phyloP scores from a whole-genome alignment of 441 rosid species.

The Pelargonium fulgidum region DNA sequence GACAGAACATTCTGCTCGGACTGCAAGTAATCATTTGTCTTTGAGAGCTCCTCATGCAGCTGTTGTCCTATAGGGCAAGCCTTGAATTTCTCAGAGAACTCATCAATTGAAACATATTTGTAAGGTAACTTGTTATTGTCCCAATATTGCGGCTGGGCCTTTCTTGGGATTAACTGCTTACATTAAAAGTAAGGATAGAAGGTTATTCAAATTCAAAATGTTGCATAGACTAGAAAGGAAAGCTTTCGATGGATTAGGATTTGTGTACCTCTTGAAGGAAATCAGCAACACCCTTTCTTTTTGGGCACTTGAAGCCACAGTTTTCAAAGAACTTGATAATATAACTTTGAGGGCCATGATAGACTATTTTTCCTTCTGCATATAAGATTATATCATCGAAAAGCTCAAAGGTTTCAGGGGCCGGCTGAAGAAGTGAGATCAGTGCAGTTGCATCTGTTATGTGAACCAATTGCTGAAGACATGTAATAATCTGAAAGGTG shows the following conservation, averaged over 20 bases:
- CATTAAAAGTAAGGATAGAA: constrained; percentile 6
- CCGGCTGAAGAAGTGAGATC: constrained; percentile 41
- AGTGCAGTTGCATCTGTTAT: constrained; percentile 31
- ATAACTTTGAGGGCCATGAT: constrained; percentile 31
- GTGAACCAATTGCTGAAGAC: constrained; percentile 35
- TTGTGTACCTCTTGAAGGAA: constrained; percentile 52
- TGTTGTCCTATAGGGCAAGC: constrained; percentile 25
- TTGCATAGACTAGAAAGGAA: neutral
- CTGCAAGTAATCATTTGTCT: constrained; percentile 27
- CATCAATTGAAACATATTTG: constrained; percentile 35
- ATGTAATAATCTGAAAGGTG: constrained; percentile 35
- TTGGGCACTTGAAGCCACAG: constrained; percentile 51
- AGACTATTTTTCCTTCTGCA: constrained; percentile 33
- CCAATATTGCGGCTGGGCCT: constrained; percentile 66
- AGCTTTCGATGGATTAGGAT: no score
- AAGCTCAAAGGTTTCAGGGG: constrained; percentile 37
- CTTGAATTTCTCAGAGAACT: constrained; percentile 35
- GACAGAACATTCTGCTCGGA: constrained; percentile 29
- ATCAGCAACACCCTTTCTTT: constrained; percentile 57
- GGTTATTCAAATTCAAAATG: neutral
- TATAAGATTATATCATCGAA: constrained; percentile 37
- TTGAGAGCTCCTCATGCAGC: constrained; percentile 32
- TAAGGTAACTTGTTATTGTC: constrained; percentile 27
- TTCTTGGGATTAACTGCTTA: constrained; percentile 43
- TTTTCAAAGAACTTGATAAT: constrained; percentile 30